A percentile compares a stretch with the other conserved stretches of the same genome.
These are phyloP conservation scores for Pseudogymnoascus verrucosus DNA, from an alignment of 2,329 filamentous ascomycete genomes.

Conservation along the genomic window DNA sequence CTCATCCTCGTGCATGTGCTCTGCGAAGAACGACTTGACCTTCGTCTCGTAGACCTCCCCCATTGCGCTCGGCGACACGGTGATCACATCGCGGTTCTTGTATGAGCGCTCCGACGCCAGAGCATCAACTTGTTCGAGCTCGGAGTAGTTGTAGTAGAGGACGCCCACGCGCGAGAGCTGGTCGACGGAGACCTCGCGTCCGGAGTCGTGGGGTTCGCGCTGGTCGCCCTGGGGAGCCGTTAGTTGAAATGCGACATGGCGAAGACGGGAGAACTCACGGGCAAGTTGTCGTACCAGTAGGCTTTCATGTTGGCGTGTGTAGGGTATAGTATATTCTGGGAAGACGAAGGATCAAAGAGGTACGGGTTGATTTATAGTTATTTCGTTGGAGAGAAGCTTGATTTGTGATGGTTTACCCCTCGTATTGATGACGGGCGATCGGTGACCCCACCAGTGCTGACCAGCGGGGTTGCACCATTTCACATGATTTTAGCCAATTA, in stretches of 20 bases:
- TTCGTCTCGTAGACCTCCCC: conserved; percentile 85
- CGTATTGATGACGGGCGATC: not conserved
- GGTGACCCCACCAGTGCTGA: not conserved
- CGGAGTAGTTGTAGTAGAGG: conserved; percentile 61
- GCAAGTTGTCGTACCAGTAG: conserved; percentile 62
- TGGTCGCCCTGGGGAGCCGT: conserved; percentile 68
- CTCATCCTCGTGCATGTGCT: conserved; percentile 97
- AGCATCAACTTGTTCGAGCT: conserved; percentile 59
- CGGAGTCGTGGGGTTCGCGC: conserved; percentile 81
- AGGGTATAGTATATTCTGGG: not conserved
- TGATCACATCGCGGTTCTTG: conserved; percentile 91
- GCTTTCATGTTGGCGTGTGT: conserved; percentile 48
- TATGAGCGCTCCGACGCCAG: conserved; percentile 72
- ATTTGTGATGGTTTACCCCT: not conserved
- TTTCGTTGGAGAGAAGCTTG: conserved; percentile 1
- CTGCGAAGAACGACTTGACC: conserved; percentile 86
- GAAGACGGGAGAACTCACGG: conserved; percentile 35
- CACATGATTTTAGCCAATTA: conserved; percentile 9
- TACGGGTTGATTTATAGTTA: conserved; percentile 1
- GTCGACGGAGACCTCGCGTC: conserved; percentile 53
- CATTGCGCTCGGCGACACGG: conserved; percentile 78
- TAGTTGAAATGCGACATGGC: conserved; percentile 11
- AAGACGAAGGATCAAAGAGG: not conserved
- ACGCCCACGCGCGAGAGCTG: conserved; percentile 72
- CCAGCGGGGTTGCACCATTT: conserved; percentile 8